Evolutionary conservation across 164 flowering plant genomes (phyloP).

Genomic region (Taxillus chinensis): DNA sequence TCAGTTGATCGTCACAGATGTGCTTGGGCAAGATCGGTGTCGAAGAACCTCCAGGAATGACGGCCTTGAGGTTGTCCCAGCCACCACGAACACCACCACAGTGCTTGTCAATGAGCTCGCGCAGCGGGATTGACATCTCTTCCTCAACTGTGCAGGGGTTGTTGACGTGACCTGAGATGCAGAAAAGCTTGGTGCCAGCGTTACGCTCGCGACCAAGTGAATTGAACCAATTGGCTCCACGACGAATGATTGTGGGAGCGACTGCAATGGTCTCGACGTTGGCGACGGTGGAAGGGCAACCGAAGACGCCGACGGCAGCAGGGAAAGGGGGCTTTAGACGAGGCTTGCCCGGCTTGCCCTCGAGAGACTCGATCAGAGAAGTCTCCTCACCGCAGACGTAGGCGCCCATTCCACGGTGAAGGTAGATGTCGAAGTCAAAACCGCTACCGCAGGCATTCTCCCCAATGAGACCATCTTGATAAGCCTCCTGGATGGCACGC

Average conservation of each 20-base stretch:
- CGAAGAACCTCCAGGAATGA: conserved; percentile 95
- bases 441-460: conserved; percentile 98
- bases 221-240: conserved; percentile 96
- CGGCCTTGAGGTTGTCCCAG: conserved; percentile 91
- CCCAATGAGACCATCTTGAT: conserved; percentile 76
- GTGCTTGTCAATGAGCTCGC: conserved; percentile 90
- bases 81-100: conserved; percentile 98
- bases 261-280: conserved; percentile 97
- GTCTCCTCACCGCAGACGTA: conserved; percentile 99
- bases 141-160: conserved; percentile 98
- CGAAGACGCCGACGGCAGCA: conserved; percentile 92
- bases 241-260: conserved; percentile 83
- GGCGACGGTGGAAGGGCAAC: conserved; percentile 93
- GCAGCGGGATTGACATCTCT: conserved; percentile 92
- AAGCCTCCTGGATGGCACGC: conserved; percentile 76
- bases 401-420: conserved; percentile 96
- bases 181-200: conserved; percentile 82
- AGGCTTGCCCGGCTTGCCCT: conserved; percentile 96
- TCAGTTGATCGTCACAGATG: conserved; percentile 82
- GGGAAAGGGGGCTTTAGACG: conserved; percentile 98
- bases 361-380: conserved; percentile 86
- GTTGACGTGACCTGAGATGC: conserved; percentile 91
- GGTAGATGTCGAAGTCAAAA: conserved; percentile 89
- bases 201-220: conserved; percentile 93
- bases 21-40: conserved; percentile 81